phyloP scores from a whole-genome alignment of 768 basidiomycete species.

The Mycena venus region DNA sequence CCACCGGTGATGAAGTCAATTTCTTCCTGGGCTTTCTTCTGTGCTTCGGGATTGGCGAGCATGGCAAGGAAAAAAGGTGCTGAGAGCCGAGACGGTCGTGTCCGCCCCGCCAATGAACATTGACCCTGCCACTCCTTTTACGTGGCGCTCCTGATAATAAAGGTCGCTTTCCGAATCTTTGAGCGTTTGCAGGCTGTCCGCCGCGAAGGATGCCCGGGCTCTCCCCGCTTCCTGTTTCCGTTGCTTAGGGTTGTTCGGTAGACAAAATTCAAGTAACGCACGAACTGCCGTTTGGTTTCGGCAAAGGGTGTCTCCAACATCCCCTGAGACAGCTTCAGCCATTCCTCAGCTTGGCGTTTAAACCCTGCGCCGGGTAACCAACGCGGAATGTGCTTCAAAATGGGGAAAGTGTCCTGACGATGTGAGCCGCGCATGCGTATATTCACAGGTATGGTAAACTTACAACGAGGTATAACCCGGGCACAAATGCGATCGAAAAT shows the following conservation, averaged over 20 bases:
- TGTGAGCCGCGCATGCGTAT: too few relatives aligned
- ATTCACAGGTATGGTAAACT: not conserved
- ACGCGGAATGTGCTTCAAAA: too few relatives aligned
- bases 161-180: too few relatives aligned
- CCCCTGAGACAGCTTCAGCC: too few relatives aligned
- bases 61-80: conserved; percentile 52
- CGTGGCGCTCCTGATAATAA: not conserved
- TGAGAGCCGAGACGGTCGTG: too few relatives aligned
- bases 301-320: conserved; percentile 53
- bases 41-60: conserved; percentile 50
- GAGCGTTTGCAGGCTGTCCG: not conserved
- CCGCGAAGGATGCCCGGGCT: not conserved
- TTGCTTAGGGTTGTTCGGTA: not conserved
- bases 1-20: too few relatives aligned
- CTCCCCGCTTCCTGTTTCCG: conserved; percentile 4
- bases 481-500: conserved; percentile 38
- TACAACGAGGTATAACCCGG: conserved; percentile 46
- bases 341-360: too few relatives aligned
- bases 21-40: too few relatives aligned
- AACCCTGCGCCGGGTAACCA: too few relatives aligned
- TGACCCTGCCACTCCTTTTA: not conserved
- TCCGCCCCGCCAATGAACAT: conserved; percentile 31
- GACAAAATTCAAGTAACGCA: conserved; percentile 27
- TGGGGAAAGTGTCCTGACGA: not conserved
- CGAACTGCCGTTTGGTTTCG: conserved; percentile 49